These are phyloP conservation scores for Podila minutissima DNA, from an alignment of 192 early-diverging fungal species.

Conservation along the genomic window DNA sequence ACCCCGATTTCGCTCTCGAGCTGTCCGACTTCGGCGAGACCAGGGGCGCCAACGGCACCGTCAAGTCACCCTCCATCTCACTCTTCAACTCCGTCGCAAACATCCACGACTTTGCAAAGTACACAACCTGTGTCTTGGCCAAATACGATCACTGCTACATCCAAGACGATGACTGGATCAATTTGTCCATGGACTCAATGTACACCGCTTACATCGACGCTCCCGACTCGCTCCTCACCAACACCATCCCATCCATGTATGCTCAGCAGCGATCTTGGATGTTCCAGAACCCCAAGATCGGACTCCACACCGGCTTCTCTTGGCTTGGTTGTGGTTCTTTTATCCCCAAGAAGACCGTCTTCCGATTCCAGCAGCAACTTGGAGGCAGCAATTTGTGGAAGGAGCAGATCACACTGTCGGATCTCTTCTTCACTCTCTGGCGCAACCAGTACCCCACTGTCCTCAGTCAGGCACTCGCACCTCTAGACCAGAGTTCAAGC, in stretches of 20 bases:
- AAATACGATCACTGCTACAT: conserved; percentile 64
- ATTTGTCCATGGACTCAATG: conserved; percentile 60
- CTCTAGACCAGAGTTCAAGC: conserved; percentile 47
- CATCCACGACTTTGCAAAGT: conserved; percentile 62
- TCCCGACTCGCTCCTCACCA: conserved; percentile 59
- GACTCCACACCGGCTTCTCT: conserved; percentile 59
- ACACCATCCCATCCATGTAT: conserved; percentile 57
- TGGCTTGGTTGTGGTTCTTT: conserved; percentile 58
- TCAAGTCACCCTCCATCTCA: conserved; percentile 15
- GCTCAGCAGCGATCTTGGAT: conserved; percentile 60
- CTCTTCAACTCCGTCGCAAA: conserved; percentile 61
- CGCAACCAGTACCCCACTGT: conserved; percentile 59
- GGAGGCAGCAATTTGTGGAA: conserved; percentile 60
- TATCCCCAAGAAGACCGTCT: conserved; percentile 55
- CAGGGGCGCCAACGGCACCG: not conserved
- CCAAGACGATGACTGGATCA: conserved; percentile 67
- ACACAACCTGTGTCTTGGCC: conserved; percentile 62
- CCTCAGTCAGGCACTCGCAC: conserved; percentile 42
- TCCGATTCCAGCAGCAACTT: conserved; percentile 58
- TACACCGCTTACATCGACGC: conserved; percentile 61
- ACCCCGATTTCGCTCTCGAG: conserved; percentile 27
- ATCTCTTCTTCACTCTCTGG: conserved; percentile 62
- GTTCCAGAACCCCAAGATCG: conserved; percentile 56
- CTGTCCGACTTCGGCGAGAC: conserved; percentile 20
- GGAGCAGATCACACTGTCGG: conserved; percentile 56